Evolutionary conservation across 2,329 filamentous ascomycete species (phyloP), one percentile per base, ranked within the genome.

Genomic region (Xylariaceae sp.): DNA sequence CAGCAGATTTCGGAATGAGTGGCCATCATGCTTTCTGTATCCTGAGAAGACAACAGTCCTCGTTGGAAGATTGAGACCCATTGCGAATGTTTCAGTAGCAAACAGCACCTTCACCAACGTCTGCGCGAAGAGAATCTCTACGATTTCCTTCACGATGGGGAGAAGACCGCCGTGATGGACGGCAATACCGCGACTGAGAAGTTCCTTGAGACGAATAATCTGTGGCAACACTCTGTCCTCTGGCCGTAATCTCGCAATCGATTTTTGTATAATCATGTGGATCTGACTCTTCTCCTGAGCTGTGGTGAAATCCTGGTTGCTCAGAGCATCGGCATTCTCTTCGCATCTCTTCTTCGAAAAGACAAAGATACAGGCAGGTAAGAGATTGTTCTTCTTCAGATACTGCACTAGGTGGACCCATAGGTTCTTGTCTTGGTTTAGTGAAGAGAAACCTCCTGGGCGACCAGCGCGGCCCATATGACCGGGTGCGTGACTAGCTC

Each of bases 261-360:
- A 97, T 67, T 90, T 95, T 68, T 97, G 90, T 58, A 99, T 90
- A 33, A 90, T 92, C 88, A 97, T 96, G 66, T 99, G 92, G 50
- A 95, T 95, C 41, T 89, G 86, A 61, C 94, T 99, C 78, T 96
- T 97, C 71, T 99, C 94, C 3, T 85, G 80, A 1, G 91, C 90
- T 6, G 87, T 96, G 66, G 88, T 95, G 64, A 95, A 97, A 64
- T 99, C 94, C 58, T 96, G 86, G 63, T 96, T 97, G 54, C 89
- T 92, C 18, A 99, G 76, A 0, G 94, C 92, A 66, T 96, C 90
- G 1, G 94, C 94, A 66, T 97, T 99, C 65, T 97, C 90, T 68
- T 99, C 94, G 62, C 94, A 97, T 45, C 94, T 80, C 70, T 94
- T 96, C 73, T 97, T 99, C 2, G 94, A 99, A 69, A 99, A 99